These are phyloP conservation scores for Scleroderma citrinum DNA, from an alignment of 768 basidiomycete species.

Conservation along the genomic window DNA sequence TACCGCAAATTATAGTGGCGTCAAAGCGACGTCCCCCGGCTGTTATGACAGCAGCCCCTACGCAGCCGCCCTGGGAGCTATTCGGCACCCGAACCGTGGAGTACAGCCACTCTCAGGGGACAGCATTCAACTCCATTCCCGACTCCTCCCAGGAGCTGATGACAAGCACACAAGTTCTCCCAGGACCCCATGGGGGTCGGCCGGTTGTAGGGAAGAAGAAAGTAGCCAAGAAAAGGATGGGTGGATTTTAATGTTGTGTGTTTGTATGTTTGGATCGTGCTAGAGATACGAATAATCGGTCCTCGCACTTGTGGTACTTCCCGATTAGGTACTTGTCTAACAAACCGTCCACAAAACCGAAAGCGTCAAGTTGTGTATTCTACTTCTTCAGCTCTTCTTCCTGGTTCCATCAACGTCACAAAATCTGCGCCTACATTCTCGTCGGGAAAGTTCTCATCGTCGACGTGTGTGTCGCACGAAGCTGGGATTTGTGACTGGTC, in stretches of 20 bases:
- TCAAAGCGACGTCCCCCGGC: constrained; percentile 33
- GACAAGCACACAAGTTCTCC: constrained; percentile 64
- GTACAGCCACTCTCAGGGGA: constrained; percentile 14
- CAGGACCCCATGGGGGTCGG: constrained; percentile 68
- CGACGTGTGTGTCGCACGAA: constrained; percentile 63
- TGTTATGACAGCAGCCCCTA: constrained; percentile 28
- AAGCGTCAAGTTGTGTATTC: background rate
- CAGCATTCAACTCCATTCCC: constrained; percentile 5
- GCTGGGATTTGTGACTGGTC: constrained; percentile 64
- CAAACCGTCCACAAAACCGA: background rate
- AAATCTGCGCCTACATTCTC: constrained; percentile 10
- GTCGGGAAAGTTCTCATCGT: constrained; percentile 10
- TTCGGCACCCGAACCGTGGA: constrained; percentile 7
- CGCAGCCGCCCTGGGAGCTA: constrained; percentile 7
- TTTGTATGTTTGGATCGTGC: too few relatives aligned
- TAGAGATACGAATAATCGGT: too few relatives aligned
- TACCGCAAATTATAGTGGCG: constrained; percentile 18
- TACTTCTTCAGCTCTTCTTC: constrained; percentile 6
- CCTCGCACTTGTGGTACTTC: too few relatives aligned
- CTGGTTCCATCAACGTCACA: constrained; percentile 14
- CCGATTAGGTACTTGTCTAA: background rate
- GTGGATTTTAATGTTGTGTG: constrained; percentile 57
- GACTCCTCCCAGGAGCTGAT: constrained; percentile 39
- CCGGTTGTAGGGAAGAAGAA: constrained; percentile 49
- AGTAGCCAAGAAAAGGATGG: constrained; percentile 57